Conservation (phyloP, 306 rosid species). For the Styphnolobium japonicum region DNA sequence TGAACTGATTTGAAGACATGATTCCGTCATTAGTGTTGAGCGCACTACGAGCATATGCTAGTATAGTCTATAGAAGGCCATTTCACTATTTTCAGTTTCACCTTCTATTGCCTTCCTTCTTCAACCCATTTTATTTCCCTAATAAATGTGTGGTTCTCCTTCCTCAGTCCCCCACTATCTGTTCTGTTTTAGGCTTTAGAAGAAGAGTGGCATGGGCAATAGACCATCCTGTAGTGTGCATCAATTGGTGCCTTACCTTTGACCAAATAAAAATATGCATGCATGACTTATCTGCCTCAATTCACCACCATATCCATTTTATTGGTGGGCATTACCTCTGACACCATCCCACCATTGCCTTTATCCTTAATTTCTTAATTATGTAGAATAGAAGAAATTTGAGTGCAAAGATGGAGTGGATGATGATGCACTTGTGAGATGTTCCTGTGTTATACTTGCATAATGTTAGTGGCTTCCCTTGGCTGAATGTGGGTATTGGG, state of each 20-base stretch:
- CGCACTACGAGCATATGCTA: not conserved
- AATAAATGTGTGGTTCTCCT: conserved; percentile 19
- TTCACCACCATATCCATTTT: not conserved
- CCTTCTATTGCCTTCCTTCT: not conserved
- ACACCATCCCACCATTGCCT: not conserved
- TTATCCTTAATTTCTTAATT: not conserved
- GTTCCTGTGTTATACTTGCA: not conserved
- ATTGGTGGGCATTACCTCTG: not conserved
- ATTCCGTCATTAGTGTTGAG: not conserved
- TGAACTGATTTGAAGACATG: not conserved
- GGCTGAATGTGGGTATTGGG: not conserved
- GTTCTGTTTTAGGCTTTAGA: conserved; percentile 7
- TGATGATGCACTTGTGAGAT: not conserved
- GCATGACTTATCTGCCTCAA: not conserved
- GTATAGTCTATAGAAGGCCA: not conserved
- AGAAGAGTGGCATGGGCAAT: conserved; percentile 17
- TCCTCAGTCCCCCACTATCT: not conserved
- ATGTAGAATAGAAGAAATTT: not conserved
- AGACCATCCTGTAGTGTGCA: not conserved
- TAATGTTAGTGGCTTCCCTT: not conserved
- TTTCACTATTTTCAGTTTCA: not conserved
- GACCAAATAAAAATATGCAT: conserved; percentile 8
- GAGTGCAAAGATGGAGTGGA: not conserved
- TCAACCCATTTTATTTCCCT: not conserved
- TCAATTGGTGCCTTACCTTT: conserved; percentile 18